phyloP scores from a whole-genome alignment of 169 alveolate genomes.

The Hepatocystis sp. region DNA sequence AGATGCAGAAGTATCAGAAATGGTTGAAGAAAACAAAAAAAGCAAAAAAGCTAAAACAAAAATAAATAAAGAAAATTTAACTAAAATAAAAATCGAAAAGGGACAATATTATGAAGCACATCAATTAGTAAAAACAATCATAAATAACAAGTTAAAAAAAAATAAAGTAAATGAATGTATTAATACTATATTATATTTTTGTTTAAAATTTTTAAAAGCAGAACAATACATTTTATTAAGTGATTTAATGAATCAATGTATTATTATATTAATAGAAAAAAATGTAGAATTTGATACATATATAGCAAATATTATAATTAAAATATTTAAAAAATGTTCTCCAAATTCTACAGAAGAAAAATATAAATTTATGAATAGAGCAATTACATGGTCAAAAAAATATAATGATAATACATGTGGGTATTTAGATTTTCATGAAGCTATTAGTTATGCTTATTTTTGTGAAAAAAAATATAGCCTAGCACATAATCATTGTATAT shows the following conservation, averaged over 20 bases:
- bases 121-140: constrained; percentile 50
- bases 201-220: constrained; percentile 28
- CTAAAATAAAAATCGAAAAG: constrained; percentile 47
- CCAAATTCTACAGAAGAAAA: constrained; percentile 73
- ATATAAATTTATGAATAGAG: constrained; percentile 74
- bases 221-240: constrained; percentile 61
- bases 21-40: not conserved
- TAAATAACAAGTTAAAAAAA: constrained; percentile 50
- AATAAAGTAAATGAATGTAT: constrained; percentile 27
- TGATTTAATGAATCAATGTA: constrained; percentile 70
- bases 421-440: constrained; percentile 59
- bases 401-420: constrained; percentile 54
- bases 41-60: not conserved
- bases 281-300: constrained; percentile 29
- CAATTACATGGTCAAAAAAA: constrained; percentile 45
- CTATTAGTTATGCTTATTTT: constrained; percentile 50
- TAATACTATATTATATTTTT: constrained; percentile 36
- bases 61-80: constrained; percentile 40
- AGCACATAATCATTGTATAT: constrained; percentile 75
- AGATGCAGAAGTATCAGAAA: not conserved
- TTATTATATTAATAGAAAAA: constrained; percentile 25
- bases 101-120: constrained; percentile 69
- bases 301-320: constrained; percentile 63
- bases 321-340: constrained; percentile 55
- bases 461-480: constrained; percentile 51